Evolutionary conservation across 2,329 filamentous ascomycete genomes (phyloP), one percentile per base, ranked within the genome.

Genomic region (Cytospora schulzeri): DNA sequence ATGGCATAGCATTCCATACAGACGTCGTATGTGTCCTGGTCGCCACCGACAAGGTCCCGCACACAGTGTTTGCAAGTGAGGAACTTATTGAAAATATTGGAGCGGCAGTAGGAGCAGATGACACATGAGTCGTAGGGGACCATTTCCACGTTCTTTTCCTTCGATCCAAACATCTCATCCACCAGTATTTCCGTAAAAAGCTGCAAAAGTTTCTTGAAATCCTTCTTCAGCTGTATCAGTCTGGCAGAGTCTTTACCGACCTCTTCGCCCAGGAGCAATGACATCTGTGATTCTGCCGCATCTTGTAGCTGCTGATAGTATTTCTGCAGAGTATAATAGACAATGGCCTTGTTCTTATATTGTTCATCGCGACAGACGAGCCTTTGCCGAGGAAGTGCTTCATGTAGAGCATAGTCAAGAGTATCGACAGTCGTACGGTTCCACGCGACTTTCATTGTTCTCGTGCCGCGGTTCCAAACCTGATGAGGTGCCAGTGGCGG

Each of bases 1-100:
- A 98, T 96, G n/a, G 88, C 91, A 73, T 96, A 99, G 73, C 95
- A 99, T 70, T 99, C 95, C 91, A 99, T 93, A 73, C 95, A 99
- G 26, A 99, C 84, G 74, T 99, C 95, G 74, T 98, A 99, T 0
- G 91, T 91, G 72, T 98, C 91, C 62, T 92, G 89, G 19, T 84
- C 86, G 35, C 88, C 91, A 65, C 85, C 84, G 14, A 85, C 80
- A 24, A 91, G 81, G 57, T 83, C 80, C 41, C 89, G 83, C 54
- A 92, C 85, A 74, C 95, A 99, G 60, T 88, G 85, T 65, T 92
- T 92, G 79, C 95, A 99, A 4, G 93, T 97, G 28, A 99, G 78
- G 73, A 99, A 99, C 3, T 93, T 86, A 75, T 99, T 99, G 83
- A 98, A 98, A 62, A 99, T 96, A 73, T 98, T 98, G 68, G 91